Evolutionary conservation across 1,284 basidiomycete species (phyloP), one percentile per base, ranked within the genome.

Genomic region (Moesziomyces antarcticus): DNA sequence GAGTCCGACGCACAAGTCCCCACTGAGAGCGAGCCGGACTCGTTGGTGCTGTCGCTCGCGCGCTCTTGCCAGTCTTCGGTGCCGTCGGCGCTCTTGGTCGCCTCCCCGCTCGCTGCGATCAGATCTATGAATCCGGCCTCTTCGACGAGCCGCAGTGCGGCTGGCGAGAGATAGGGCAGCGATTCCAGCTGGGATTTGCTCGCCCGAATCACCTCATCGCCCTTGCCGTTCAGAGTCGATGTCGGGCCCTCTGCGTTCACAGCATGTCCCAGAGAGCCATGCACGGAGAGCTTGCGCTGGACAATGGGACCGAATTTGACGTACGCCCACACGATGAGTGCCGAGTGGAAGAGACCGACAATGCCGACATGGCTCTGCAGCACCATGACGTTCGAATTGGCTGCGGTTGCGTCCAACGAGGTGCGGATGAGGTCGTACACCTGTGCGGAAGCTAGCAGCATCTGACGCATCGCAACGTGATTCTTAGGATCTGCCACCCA

Each of bases 291-390:
- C 16, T 6, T 40, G 37, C 37, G 37, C 18, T 18, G 37, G 37
- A n/a, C 16, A 4, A 2, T 40, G 37, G 45, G 42, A 9, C 49
- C 57, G 30, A 60, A 60, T 25, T 51, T 51, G 13, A 45, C 52
- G 40, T 56, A 62, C 21, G 59, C 59, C 59, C 59, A 62, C 21
- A 62, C 42, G 41, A 48, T 43, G 18, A 62, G 37, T 7, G 59
- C 51, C 10, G 59, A 42, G 30, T 62, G 59, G 37, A 62, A 62
- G n/a, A 62, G 43, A 33, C 50, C 45, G 24, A 62, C 49, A 22
- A 56, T 56, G 54, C 49, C 56, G 5, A 62, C 33, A n/a, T 49
- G 49, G 37, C 57, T 50, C 22, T 50, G 51, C n/a, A 53, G 40
- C 4, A 53, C 51, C 51, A 53, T 21, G n/a, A 53, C 33, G 30